A percentile compares a stretch with the other conserved stretches of the same genome.
Evolutionary conservation across 805 yeast genomes (phyloP).

Genomic region (Spathaspora hagerdaliae): DNA sequence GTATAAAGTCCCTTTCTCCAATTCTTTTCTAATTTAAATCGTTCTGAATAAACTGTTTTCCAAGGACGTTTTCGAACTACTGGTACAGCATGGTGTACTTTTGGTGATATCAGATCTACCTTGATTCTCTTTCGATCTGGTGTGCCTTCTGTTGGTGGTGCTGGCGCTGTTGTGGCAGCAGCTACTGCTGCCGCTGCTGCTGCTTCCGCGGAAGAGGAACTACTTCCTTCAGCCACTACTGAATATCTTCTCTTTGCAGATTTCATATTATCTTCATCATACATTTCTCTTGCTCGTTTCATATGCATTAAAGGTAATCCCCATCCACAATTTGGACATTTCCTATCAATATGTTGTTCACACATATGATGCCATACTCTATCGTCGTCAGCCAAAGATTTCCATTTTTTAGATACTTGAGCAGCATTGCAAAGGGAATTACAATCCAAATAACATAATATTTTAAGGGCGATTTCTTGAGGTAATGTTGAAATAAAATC

Average conservation of each 20-base stretch:
- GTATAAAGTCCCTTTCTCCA: constrained; percentile 84
- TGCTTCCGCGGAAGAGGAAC: not conserved
- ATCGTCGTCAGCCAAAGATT: constrained; percentile 88
- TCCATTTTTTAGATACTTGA: constrained; percentile 86
- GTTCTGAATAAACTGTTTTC: constrained; percentile 91
- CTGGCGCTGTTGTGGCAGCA: not conserved
- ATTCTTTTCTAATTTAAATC: constrained; percentile 86
- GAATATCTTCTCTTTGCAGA: constrained; percentile 13
- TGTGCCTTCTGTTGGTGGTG: not conserved
- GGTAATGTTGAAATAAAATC: constrained; percentile 88
- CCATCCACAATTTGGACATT: constrained; percentile 99
- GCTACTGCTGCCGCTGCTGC: not conserved
- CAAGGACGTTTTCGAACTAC: constrained; percentile 63
- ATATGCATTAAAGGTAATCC: constrained; percentile 93
- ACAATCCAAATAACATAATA: constrained; percentile 87
- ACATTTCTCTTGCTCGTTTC: constrained; percentile 59
- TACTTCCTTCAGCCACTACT: constrained; percentile 13
- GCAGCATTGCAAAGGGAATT: constrained; percentile 92
- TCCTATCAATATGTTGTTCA: constrained; percentile 95
- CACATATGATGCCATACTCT: constrained; percentile 98
- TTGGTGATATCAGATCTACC: not conserved
- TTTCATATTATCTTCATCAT: constrained; percentile 10
- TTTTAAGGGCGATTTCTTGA: constrained; percentile 76
- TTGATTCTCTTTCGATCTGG: not conserved
- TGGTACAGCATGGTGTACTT: not conserved